Evolutionary conservation across 352 stramenopile genomes (phyloP), one percentile per base, ranked within the genome.

Genomic region (Globisporangium acanthophoron): DNA sequence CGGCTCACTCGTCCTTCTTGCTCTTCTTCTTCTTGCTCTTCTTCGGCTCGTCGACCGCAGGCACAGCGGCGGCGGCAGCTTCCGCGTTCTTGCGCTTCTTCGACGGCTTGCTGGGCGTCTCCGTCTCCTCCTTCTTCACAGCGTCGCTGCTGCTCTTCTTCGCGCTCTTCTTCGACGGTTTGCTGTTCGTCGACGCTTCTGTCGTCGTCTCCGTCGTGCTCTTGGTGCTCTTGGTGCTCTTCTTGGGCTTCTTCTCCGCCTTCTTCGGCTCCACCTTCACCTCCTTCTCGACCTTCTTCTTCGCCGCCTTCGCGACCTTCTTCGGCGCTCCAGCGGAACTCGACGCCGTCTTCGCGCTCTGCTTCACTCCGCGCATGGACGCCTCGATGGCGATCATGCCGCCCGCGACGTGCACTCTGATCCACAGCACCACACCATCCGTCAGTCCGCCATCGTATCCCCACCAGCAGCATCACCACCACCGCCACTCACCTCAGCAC

Each of bases 351-450:
- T 56, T 29, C 18, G 43, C 20, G 24, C 39, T 60, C 33, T 27
- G 39, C 59, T 69, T 59, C 44, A 70, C 27, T n/a, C n/a, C 64
- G 9, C 79, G 77, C 83, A 93, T 90, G 20, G 78, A 83, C 7
- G 71, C 81, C 56, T 91, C 81, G 64, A 94, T 90, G 37, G 84
- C 78, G 58, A 94, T 80, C 74, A 94, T 87, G 1, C 79, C 81
- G 37, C 82, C 76, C 29, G 84, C 79, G 53, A 88, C 76, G 56
- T 89, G 80, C 21, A 93, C 76, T 35, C 80, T 70, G 52, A 27
- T 27, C 24, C 24, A 27, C 24, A 27, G 24, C 24, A 27, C 24
- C 24, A 27, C 24, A 3, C 24, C 24, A 27, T 27, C 24, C 1
- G 24, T 27, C 24, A 27, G 24, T 1, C 24, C 24, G 3, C 24